Percentiles rank a stretch among this genome's conserved stretches.
Evolutionary conservation across 306 rosid species (phyloP).

Genomic region (Vigna trinervia): DNA sequence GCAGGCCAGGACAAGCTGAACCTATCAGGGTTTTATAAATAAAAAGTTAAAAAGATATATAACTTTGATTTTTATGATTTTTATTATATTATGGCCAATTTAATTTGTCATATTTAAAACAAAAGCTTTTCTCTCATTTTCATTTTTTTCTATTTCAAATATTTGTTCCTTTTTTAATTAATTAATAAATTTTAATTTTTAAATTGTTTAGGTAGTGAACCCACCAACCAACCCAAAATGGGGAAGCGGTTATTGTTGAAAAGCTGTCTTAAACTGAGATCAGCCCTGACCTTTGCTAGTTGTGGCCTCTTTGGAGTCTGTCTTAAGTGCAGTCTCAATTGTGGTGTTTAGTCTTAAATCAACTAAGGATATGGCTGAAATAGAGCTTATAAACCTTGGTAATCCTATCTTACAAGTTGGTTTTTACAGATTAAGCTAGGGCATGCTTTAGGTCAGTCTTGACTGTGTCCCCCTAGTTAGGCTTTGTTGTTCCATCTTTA

Average conservation of each 20-base stretch:
- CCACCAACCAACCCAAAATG: conserved; percentile 1
- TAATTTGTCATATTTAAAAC: not conserved
- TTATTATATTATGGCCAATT: not conserved
- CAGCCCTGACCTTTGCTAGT: not conserved
- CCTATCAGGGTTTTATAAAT: not conserved
- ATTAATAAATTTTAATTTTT: not conserved
- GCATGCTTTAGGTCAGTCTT: too few species aligned
- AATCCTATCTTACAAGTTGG: not conserved
- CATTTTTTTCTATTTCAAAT: not conserved
- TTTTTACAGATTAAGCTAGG: too few species aligned
- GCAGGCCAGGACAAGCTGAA: not conserved
- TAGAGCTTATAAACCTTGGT: not conserved
- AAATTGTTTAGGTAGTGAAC: not conserved
- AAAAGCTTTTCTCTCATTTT: not conserved
- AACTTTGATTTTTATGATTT: not conserved
- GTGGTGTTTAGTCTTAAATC: not conserved
- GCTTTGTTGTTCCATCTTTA: not conserved
- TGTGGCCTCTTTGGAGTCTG: not conserved
- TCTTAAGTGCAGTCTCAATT: not conserved
- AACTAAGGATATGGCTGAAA: not conserved
- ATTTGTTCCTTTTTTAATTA: not conserved
- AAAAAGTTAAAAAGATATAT: not conserved
- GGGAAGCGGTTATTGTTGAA: not conserved
- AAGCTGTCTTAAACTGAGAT: too few species aligned
- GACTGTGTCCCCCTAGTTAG: too few species aligned